Evolutionary conservation across 257 asterid genomes (phyloP).

Genomic region (Capsicum pubescens): DNA sequence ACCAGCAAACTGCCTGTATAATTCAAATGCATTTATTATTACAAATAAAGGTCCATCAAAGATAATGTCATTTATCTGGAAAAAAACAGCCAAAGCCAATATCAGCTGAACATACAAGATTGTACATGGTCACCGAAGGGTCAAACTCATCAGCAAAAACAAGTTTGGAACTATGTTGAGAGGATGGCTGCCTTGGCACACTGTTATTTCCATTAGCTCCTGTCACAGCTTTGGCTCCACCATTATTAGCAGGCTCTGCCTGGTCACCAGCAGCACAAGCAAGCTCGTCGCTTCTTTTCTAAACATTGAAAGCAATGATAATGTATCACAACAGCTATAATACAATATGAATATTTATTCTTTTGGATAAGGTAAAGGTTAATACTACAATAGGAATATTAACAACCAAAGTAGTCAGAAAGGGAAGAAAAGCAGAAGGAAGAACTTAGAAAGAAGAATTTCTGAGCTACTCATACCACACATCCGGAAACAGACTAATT

Average conservation of each 20-base stretch:
- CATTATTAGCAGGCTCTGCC: slow-evolving; percentile 51
- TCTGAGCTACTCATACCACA: background rate
- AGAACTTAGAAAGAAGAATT: slow-evolving; percentile 13
- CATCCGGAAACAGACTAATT: background rate
- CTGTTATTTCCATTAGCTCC: slow-evolving; percentile 50
- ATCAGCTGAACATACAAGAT: slow-evolving; percentile 58
- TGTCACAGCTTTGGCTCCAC: slow-evolving; percentile 51
- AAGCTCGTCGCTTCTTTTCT: slow-evolving; percentile 73
- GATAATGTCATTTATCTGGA: background rate
- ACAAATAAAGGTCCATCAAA: slow-evolving; percentile 18
- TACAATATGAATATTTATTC: background rate
- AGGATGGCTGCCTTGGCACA: slow-evolving; percentile 43
- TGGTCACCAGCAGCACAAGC: slow-evolving; percentile 59
- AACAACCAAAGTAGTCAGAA: slow-evolving; percentile 13
- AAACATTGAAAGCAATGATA: slow-evolving; percentile 29
- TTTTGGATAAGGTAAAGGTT: background rate
- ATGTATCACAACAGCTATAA: slow-evolving; percentile 13
- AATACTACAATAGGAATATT: background rate
- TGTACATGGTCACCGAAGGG: slow-evolving; percentile 64
- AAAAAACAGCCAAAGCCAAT: slow-evolving; percentile 28
- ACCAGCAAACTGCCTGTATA: slow-evolving; percentile 86
- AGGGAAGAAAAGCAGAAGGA: background rate
- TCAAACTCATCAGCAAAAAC: slow-evolving; percentile 57
- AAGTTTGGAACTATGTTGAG: slow-evolving; percentile 50
- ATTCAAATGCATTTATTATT: slow-evolving; percentile 31